phyloP scores from a whole-genome alignment of 2,329 filamentous ascomycete genomes.

The Hortaea werneckii region DNA sequence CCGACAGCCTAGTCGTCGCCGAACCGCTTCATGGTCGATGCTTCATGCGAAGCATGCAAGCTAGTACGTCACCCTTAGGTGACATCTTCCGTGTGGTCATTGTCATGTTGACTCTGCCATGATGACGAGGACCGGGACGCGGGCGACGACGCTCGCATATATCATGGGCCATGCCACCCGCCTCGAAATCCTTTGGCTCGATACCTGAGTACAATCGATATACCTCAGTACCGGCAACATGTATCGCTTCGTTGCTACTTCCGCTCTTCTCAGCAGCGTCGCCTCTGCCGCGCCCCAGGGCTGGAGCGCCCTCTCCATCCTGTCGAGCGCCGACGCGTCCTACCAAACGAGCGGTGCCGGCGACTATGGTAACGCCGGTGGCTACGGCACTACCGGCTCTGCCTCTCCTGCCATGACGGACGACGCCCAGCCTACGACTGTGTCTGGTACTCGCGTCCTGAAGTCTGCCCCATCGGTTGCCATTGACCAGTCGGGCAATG shows the following conservation, averaged over 20 bases:
- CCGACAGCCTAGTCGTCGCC: too few relatives aligned
- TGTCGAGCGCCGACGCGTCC: neutral
- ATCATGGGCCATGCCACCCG: too few relatives aligned
- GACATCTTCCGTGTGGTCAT: too few relatives aligned
- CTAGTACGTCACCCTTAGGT: too few relatives aligned
- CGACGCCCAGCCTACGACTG: neutral
- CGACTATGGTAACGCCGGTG: slow-evolving; percentile 49
- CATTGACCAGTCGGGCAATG: slow-evolving; percentile 16
- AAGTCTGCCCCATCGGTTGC: slow-evolving; percentile 4
- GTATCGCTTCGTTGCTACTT: slow-evolving; percentile 7
- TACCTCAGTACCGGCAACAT: too few relatives aligned
- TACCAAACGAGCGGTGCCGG: slow-evolving; percentile 36
- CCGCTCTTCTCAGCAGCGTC: slow-evolving; percentile 13
- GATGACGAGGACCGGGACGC: too few relatives aligned
- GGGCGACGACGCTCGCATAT: too few relatives aligned
- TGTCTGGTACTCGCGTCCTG: neutral
- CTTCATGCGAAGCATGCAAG: too few relatives aligned
- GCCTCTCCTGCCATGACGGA: neutral
- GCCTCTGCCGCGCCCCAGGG: slow-evolving; percentile 26
- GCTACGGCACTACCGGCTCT: neutral
- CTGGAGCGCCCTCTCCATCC: neutral
- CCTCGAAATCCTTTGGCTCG: too few relatives aligned
- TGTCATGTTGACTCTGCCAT: too few relatives aligned
- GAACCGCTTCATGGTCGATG: too few relatives aligned
- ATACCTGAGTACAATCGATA: too few relatives aligned